phyloP scores from a whole-genome alignment of 2,329 filamentous ascomycete species.

The Talaromyces sp. region DNA sequence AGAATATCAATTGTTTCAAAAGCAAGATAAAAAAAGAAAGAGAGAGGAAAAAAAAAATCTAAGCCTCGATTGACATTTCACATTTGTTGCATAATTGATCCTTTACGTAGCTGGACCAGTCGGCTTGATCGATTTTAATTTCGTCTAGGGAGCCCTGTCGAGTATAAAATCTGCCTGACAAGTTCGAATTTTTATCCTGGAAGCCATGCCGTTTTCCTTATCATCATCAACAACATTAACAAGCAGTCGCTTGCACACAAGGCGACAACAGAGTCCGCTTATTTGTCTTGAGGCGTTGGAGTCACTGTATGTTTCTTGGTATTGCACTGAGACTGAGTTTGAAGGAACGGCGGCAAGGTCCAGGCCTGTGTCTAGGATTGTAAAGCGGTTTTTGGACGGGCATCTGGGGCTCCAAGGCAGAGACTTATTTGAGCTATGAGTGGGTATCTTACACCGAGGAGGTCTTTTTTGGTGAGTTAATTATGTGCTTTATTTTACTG shows the following conservation, averaged over 20 bases:
- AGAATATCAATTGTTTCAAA: neutral
- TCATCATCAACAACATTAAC: neutral
- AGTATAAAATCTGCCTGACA: neutral
- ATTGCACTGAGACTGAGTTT: neutral
- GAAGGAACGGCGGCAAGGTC: neutral
- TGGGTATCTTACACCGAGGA: slow-evolving; percentile 3
- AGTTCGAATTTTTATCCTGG: neutral
- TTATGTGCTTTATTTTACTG: neutral
- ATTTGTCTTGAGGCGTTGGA: neutral
- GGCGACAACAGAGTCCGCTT: neutral
- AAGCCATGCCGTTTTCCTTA: neutral
- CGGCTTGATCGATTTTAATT: too few relatives aligned
- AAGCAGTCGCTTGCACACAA: neutral
- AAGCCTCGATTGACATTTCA: too few relatives aligned
- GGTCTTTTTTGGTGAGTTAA: neutral
- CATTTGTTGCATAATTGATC: too few relatives aligned
- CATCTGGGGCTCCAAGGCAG: neutral
- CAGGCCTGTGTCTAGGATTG: neutral
- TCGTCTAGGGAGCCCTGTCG: neutral
- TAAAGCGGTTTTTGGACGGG: neutral
- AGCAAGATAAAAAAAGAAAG: too few relatives aligned
- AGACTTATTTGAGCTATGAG: neutral
- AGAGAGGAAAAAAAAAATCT: too few relatives aligned
- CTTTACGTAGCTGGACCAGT: too few relatives aligned
- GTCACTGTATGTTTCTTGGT: neutral